A percentile compares a stretch with the other conserved stretches of the same genome.
Conservation (phyloP, 78 protist genomes). For the Bodo saltans region DNA sequence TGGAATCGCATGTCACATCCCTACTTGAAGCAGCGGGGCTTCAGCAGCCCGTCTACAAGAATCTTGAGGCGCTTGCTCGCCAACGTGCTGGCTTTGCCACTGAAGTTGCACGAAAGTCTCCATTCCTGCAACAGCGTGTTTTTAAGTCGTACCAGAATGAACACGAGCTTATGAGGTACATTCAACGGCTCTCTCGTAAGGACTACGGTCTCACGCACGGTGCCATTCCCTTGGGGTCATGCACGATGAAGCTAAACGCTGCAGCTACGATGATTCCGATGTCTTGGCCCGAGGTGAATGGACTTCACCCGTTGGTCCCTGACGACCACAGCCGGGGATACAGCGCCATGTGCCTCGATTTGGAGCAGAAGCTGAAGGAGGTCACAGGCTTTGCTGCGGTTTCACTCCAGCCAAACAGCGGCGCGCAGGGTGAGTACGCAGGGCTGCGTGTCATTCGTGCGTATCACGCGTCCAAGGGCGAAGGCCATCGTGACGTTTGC, state of each 20-base stretch:
- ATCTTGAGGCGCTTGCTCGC: not conserved
- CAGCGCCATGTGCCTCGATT: slow-evolving; percentile 35
- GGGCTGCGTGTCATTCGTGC: slow-evolving; percentile 86
- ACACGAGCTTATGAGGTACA: slow-evolving; percentile 84
- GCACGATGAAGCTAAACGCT: slow-evolving; percentile 98
- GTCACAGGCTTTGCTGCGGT: slow-evolving; percentile 82
- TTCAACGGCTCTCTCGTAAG: slow-evolving; percentile 67
- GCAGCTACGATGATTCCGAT: slow-evolving; percentile 89
- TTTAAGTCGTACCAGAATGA: slow-evolving; percentile 88
- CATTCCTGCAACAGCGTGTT: slow-evolving; percentile 69
- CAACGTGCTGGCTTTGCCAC: not conserved
- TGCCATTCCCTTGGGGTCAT: slow-evolving; percentile 91
- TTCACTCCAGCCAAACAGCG: slow-evolving; percentile 86
- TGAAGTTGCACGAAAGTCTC: not conserved
- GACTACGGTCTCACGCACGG: slow-evolving; percentile 76
- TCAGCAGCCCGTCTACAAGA: not conserved
- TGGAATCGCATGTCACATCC: slow-evolving; percentile 29
- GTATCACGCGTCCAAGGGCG: slow-evolving; percentile 66
- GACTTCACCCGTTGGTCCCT: slow-evolving; percentile 95
- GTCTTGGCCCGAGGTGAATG: slow-evolving; percentile 83
- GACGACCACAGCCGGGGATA: slow-evolving; percentile 74
- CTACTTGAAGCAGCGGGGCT: slow-evolving; percentile 40
- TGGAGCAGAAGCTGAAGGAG: slow-evolving; percentile 49
- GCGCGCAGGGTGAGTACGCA: slow-evolving; percentile 93
- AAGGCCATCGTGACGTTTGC: slow-evolving; percentile 86